Evolutionary conservation across 2,329 filamentous ascomycete species (phyloP), one percentile per base, ranked within the genome.

Genomic region (Hypoxylon sp.): DNA sequence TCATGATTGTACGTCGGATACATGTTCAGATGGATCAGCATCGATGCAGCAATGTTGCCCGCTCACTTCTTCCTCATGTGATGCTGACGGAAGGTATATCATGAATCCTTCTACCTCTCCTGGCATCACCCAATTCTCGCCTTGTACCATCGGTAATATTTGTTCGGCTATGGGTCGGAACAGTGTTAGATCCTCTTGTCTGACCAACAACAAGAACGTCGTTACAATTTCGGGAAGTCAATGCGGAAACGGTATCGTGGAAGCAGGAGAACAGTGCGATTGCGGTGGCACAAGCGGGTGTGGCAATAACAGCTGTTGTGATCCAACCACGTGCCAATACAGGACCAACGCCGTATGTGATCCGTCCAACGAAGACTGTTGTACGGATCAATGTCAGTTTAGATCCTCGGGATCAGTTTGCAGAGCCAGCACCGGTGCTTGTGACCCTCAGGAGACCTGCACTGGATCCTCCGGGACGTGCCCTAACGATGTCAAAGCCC

Each of bases 241-340:
- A 77, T 99, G 96, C 80, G 96, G 96, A 64, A 99, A 99, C 80
- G 96, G 96, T 60, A 98, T 99, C 72, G 96, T 99, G 56, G 96
- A 98, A 81, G 84, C 88, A 17, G 96, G 94, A 70, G 96, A 99
- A 81, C 92, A 99, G 59, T 99, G 96, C 81, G 96, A 99, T 81
- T 99, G 96, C 76, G 96, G 96, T 69, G 95, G 95, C 61, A 82
- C 84, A 13, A 81, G 83, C 13, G 88, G 88, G 42, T 99, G 96
- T 78, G 88, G 85, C 25, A 81, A 85, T 75, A 96, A 98, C 81
- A 77, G 79, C 13, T 99, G 96, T 84, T 99, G 96, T 81, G 86
- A 99, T 74, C 82, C 94, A 1, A 87, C 81, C 2, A 98, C 96
- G 0, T 99, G 96, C 88, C 93, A 90, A 76, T 98, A 97, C 84